Percentiles rank a stretch among this genome's conserved stretches.
These are phyloP conservation scores for Fusarium veterinarium DNA, from an alignment of 2,329 filamentous ascomycete species.

Conservation along the genomic window DNA sequence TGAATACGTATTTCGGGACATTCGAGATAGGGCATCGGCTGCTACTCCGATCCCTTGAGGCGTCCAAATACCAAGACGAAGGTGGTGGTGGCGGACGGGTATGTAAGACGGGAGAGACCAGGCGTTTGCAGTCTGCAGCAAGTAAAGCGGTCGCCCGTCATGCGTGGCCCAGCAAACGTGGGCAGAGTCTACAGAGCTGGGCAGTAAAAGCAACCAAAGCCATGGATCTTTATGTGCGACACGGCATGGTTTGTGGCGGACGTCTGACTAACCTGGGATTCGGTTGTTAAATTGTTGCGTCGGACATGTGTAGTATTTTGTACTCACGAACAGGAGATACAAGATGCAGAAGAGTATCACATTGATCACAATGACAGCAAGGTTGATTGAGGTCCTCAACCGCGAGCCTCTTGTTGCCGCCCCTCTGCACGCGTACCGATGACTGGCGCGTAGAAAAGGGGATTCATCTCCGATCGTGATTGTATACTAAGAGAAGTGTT, in stretches of 20 bases:
- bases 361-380: background rate
- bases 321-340: slow-evolving; percentile 5
- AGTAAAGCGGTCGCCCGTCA: background rate
- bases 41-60: slow-evolving; percentile 9
- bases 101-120: slow-evolving; percentile 33
- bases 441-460: slow-evolving; percentile 1
- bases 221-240: slow-evolving; percentile 28
- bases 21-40: slow-evolving; percentile 4
- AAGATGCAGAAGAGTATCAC: background rate
- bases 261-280: slow-evolving; percentile 14
- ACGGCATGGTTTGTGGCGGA: slow-evolving; percentile 32
- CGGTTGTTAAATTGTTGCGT: slow-evolving; percentile 17
- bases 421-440: background rate
- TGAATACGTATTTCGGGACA: background rate
- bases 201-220: slow-evolving; percentile 11
- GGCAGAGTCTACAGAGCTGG: background rate
- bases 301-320: slow-evolving; percentile 24
- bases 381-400: background rate
- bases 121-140: slow-evolving; percentile 33
- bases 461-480: background rate
- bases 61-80: slow-evolving; percentile 1
- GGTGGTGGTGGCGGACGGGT: slow-evolving; percentile 24
- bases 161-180: slow-evolving; percentile 4
- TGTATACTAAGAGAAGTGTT: slow-evolving; percentile 3
- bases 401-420: background rate